A percentile compares a stretch with the other conserved stretches of the same genome.
Conservation (phyloP, 805 yeast genomes). For the Komagataella pseudopastoris region DNA sequence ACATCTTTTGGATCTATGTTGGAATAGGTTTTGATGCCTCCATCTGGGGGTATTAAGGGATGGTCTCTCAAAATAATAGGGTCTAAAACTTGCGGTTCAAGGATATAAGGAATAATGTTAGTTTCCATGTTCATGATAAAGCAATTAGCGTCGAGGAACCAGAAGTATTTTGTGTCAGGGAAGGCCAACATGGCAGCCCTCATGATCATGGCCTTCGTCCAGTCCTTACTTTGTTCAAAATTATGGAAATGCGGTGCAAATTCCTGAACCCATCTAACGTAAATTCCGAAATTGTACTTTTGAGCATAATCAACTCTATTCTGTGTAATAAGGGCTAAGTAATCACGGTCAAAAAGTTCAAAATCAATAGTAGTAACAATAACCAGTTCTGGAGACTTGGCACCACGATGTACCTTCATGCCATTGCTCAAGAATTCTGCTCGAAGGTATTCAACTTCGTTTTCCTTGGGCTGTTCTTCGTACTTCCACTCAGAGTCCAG, state of each 20-base stretch:
- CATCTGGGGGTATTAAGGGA: conserved; percentile 60
- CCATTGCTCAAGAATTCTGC: conserved; percentile 37
- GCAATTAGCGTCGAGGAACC: conserved; percentile 76
- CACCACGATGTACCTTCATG: conserved; percentile 18
- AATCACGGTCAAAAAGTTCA: conserved; percentile 44
- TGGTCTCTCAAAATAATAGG: conserved; percentile 53
- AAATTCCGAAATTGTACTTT: conserved; percentile 67
- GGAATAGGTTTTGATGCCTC: conserved; percentile 56
- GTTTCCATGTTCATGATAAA: conserved; percentile 60
- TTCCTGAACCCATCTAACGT: conserved; percentile 78
- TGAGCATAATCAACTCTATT: conserved; percentile 85
- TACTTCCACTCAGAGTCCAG: conserved; percentile 27
- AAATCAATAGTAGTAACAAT: conserved; percentile 73
- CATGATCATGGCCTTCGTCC: conserved; percentile 53
- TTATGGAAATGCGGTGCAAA: conserved; percentile 49
- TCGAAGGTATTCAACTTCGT: conserved; percentile 24
- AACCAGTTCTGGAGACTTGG: conserved; percentile 47
- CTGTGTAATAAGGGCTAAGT: conserved; percentile 59
- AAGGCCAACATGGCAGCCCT: conserved; percentile 90
- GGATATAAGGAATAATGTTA: conserved; percentile 44
- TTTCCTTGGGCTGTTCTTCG: conserved; percentile 31
- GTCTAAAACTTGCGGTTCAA: conserved; percentile 47
- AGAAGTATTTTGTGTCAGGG: conserved; percentile 82
- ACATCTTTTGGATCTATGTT: conserved; percentile 40
- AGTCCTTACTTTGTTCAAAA: conserved; percentile 30